Evolutionary conservation across 148 eudicot genomes (phyloP).

Genomic region (Camellia sinensis): DNA sequence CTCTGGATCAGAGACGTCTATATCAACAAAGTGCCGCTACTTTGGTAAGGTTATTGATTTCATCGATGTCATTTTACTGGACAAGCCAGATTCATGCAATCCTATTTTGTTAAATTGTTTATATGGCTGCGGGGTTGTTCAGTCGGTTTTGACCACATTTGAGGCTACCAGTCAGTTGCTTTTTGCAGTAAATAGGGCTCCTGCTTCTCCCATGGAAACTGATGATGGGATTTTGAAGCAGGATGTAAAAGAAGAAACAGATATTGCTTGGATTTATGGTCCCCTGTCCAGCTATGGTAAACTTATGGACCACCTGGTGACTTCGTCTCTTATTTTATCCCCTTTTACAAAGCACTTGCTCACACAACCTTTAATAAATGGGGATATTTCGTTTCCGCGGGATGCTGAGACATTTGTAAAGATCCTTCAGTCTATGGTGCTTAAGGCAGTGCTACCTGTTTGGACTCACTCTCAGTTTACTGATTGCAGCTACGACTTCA

Average conservation of each 20-base stretch:
- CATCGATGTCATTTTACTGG: conserved; percentile 79
- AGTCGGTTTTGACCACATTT: conserved; percentile 86
- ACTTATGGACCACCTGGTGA: conserved; percentile 91
- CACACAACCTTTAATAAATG: conserved; percentile 64
- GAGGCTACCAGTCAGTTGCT: conserved; percentile 97
- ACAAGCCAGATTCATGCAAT: conserved; percentile 87
- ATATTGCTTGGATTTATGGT: conserved; percentile 81
- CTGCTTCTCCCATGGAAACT: conserved; percentile 97
- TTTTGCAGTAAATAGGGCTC: conserved; percentile 63
- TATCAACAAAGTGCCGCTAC: conserved; percentile 87
- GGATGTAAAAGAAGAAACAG: conserved; percentile 55
- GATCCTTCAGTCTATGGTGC: conserved; percentile 81
- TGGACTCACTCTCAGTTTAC: conserved; percentile 86
- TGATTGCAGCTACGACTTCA: conserved; percentile 79
- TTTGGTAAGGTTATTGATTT: conserved; percentile 90
- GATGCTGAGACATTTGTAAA: conserved; percentile 94
- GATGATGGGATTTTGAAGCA: conserved; percentile 65
- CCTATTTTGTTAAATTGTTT: conserved; percentile 80
- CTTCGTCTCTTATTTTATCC: conserved; percentile 82
- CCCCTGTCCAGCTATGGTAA: conserved; percentile 86
- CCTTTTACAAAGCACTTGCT: conserved; percentile 87
- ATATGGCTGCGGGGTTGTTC: conserved; percentile 80
- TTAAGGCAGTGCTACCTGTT: conserved; percentile 85
- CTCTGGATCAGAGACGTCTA: conserved; percentile 77
- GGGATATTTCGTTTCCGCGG: conserved; percentile 61